Conservation (phyloP, 768 basidiomycete genomes). For the Lentinula sp. region DNA sequence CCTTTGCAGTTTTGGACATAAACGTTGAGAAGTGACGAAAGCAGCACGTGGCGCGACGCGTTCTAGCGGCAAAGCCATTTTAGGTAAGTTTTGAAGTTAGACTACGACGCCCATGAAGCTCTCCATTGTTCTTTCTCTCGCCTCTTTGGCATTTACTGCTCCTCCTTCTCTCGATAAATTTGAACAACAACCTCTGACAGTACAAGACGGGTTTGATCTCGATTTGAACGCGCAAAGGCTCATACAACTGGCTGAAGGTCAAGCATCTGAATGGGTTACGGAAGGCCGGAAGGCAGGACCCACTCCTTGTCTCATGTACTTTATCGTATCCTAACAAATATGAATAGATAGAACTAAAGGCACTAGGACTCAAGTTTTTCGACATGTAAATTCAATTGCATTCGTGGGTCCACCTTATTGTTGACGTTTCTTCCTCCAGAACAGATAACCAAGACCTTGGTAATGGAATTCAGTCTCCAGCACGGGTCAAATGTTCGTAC, state of each 20-base stretch:
- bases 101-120: slow-evolving; percentile 8
- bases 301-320: background rate
- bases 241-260: slow-evolving; percentile 61
- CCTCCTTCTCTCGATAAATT: slow-evolving; percentile 27
- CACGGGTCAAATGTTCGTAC: slow-evolving; percentile 31
- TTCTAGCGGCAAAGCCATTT: background rate
- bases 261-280: slow-evolving; percentile 72
- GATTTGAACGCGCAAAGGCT: slow-evolving; percentile 70
- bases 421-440: slow-evolving; percentile 28
- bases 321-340: background rate
- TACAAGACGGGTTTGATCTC: slow-evolving; percentile 50
- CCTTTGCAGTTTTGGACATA: slow-evolving; percentile 67
- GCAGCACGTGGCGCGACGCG: slow-evolving; percentile 3
- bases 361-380: slow-evolving; percentile 76
- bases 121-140: background rate
- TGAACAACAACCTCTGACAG: slow-evolving; percentile 34
- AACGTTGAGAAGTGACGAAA: background rate
- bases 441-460: slow-evolving; percentile 71
- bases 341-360: slow-evolving; percentile 68
- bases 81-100: background rate
- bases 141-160: slow-evolving; percentile 28
- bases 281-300: slow-evolving; percentile 78
- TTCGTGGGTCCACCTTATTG: slow-evolving; percentile 8
- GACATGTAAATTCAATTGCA: slow-evolving; percentile 55
- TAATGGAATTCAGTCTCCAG: slow-evolving; percentile 27